phyloP scores from a whole-genome alignment of 148 eudicot genomes.

The Arbutus unedo region DNA sequence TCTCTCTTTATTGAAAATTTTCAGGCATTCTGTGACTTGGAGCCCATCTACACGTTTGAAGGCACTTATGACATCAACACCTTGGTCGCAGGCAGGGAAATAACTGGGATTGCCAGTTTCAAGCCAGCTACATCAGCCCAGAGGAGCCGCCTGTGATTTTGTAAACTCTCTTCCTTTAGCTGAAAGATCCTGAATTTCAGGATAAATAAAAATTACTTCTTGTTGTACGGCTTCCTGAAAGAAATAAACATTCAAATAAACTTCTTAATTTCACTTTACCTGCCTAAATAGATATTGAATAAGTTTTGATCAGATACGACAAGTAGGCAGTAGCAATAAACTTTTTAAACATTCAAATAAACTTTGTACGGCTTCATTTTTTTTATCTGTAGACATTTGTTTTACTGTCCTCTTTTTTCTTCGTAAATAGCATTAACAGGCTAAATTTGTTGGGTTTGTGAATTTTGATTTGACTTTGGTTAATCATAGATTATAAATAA shows the following conservation, averaged over 20 bases:
- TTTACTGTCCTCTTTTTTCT: no score
- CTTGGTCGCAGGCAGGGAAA: slow-evolving; percentile 73
- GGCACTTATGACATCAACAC: slow-evolving; percentile 96
- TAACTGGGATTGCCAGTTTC: slow-evolving; percentile 87
- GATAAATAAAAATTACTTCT: neutral
- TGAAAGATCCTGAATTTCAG: neutral
- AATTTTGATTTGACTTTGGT: no score
- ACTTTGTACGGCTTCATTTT: no score
- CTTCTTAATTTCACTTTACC: neutral
- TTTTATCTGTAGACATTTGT: no score
- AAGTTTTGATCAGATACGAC: neutral
- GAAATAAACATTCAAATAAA: neutral
- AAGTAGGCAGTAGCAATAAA: neutral
- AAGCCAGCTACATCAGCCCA: slow-evolving; percentile 45
- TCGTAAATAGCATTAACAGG: no score
- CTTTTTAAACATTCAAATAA: no score
- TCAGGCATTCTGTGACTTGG: slow-evolving; percentile 91
- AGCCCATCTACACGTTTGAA: slow-evolving; percentile 89
- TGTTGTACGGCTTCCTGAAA: neutral
- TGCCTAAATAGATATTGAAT: neutral
- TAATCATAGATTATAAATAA: no score
- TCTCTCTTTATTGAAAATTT: neutral
- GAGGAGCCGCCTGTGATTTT: slow-evolving; percentile 62
- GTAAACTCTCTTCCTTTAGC: slow-evolving; percentile 12
- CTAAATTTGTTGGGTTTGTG: no score